Percentiles rank a stretch among this genome's conserved stretches.
Conservation (phyloP, 1,139 yeast species). For the Geotrichum klebahnii region DNA sequence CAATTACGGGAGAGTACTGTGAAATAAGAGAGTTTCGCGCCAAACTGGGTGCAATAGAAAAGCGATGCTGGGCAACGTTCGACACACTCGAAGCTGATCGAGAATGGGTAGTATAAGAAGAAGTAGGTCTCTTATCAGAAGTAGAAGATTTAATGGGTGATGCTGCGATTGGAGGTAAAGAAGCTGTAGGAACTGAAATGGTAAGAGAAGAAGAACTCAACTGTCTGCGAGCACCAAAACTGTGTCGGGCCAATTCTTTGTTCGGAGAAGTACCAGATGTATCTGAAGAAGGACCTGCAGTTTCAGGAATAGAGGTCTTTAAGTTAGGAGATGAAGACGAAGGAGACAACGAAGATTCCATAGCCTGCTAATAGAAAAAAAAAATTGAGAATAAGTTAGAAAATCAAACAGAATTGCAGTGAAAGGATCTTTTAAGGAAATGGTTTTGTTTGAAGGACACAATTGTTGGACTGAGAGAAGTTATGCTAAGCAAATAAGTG, state of each 20-base stretch:
- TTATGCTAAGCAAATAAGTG: too few relatives aligned
- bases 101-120: not conserved
- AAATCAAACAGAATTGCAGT: too few relatives aligned
- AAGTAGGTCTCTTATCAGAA: not conserved
- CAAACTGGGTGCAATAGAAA: slow-evolving; percentile 22
- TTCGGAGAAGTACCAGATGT: not conserved
- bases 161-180: slow-evolving; percentile 10
- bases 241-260: not conserved
- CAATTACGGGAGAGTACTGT: slow-evolving; percentile 26
- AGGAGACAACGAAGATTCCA: not conserved
- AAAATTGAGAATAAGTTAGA: not conserved
- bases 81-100: not conserved
- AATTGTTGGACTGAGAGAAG: too few relatives aligned
- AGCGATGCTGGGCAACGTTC: slow-evolving; percentile 10
- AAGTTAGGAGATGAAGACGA: not conserved
- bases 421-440: too few relatives aligned
- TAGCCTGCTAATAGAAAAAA: not conserved
- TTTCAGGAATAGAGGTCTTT: not conserved
- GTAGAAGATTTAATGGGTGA: slow-evolving; percentile 5
- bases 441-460: too few relatives aligned
- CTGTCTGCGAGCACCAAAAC: slow-evolving; percentile 5
- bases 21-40: slow-evolving; percentile 23
- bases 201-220: slow-evolving; percentile 6
- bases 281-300: not conserved
- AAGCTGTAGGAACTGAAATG: not conserved